Conservation (phyloP, 768 basidiomycete species). For the Rhizopogon salebrosus region DNA sequence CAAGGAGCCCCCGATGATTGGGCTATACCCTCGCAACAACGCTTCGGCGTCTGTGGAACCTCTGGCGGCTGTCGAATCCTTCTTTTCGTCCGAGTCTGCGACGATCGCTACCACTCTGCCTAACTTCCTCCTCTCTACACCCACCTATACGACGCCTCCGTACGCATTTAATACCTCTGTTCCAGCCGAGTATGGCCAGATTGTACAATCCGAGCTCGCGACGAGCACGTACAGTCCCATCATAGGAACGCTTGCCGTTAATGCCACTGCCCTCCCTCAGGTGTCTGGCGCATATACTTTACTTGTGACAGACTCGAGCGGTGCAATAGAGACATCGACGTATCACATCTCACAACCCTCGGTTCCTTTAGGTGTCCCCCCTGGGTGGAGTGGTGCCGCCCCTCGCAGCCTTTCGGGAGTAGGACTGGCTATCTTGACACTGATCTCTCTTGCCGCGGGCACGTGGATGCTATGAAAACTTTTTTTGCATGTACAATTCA, state of each 20-base stretch:
- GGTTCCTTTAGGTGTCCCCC: conserved; percentile 58
- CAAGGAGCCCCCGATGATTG: conserved; percentile 73
- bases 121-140: conserved; percentile 64
- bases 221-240: conserved; percentile 68
- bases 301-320: conserved; percentile 50
- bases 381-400: conserved; percentile 41
- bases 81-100: conserved; percentile 57
- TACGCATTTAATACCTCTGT: conserved; percentile 71
- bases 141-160: conserved; percentile 53
- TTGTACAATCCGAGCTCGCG: conserved; percentile 58
- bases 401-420: conserved; percentile 5
- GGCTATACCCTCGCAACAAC: conserved; percentile 61
- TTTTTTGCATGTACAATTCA: background rate
- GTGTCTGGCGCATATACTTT: conserved; percentile 52
- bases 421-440: conserved; percentile 8
- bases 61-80: conserved; percentile 38
- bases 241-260: conserved; percentile 37
- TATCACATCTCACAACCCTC: conserved; percentile 42
- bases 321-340: conserved; percentile 48
- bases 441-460: conserved; percentile 8
- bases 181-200: conserved; percentile 45
- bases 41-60: conserved; percentile 37
- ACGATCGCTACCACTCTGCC: conserved; percentile 67
- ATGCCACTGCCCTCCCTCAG: conserved; percentile 51
- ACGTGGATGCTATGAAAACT: conserved; percentile 14